Base-by-base conservation (phyloP, 2,329 filamentous ascomycete species). In the Exophiala oligosperma region DNA sequence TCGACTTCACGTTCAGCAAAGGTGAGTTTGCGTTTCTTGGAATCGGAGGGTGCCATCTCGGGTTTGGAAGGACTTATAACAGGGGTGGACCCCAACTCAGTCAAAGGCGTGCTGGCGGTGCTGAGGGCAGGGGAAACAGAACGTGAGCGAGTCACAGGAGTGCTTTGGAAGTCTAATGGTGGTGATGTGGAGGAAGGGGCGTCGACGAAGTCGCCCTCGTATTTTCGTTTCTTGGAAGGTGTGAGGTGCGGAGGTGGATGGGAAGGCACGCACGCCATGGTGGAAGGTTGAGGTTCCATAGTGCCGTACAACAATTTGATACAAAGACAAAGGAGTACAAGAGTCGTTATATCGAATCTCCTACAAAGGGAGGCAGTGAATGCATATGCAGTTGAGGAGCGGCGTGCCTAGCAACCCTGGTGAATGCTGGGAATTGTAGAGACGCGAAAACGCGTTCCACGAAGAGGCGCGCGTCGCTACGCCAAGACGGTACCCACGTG, bases 21-120 rank as follows among this genome's bases (percentile, higher is more conserved):
- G 7, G 61, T 65, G 4, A 66, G 56, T 41, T 67, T 70, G 47
- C 65, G 66, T 59, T 67, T 74, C 62, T 68, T 71, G 12, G 47
- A 24, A 26, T 58, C 48, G 23, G 52, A 51, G 17, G 56, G 43
- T 17, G 55, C 52, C 51, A 59, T 60, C 14, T 35, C 32, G 12
- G 49, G 17, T 17, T 43, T 40, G 11, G 49, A 49, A 8, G 63
- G 57, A 23, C 60, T 63, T 1, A 54, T 37, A 12, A 26, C 49
- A 40, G 62, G 60, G n/a, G 54, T 61, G 21, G 57, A 11, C 35
- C 62, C 59, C 3, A 63, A 53, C 1, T 66, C 64, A 24, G 57
- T 63, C 51, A 66, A 52, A 6, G 64, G 56, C 9, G 60, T 60
- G 26, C 53, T 58, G 14, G 44, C 44, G 21, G 49, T 41, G 46